Base-by-base conservation (phyloP, 2,329 filamentous ascomycete genomes). In the Rhinocladiella similis region DNA sequence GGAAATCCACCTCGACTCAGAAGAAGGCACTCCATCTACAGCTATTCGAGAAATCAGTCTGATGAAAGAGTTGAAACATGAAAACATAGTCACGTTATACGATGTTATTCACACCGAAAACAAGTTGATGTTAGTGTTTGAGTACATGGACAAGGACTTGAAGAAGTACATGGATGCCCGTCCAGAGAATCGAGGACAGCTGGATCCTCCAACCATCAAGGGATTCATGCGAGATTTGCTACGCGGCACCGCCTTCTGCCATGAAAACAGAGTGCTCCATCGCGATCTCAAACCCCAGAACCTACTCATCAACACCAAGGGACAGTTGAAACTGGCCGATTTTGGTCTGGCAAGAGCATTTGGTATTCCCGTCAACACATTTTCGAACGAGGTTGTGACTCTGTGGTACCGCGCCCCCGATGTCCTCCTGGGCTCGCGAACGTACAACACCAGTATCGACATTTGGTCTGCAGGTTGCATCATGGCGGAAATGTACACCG, bases 31-130 rank as follows among this genome's bases (percentile, higher is more conserved):
- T 0, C 94, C 94, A 3, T 95, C 90, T 50, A 99, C 94, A 0
- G 94, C 94, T 46, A 99, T 99, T 72, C 90, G 94, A 69, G 94
- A 99, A 75, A 99, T 99, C 68, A 97, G 92, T 1, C 82, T 99
- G 55, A 97, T 99, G 94, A 99, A 99, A 77, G 94, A 99, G 76
- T 83, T 99, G 65, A 97, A 97, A 76, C 94, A 99, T 75, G 92
- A 97, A 73, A 97, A 97, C 71, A 97, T 99, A 65, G 92, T 99
- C 67, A 90, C 88, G 57, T 86, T 99, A 4, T 91, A 97, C 81
- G 94, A 99, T 80, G 94, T 99, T 54, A 97, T 99, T 68, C 94
- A 99, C 75, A 99, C 94, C 56, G 94, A 99, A 79, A 99, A 97
- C 77, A 99, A 99, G 74, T 85, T 99, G 56, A 99, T 99, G 94